These are phyloP conservation scores for Chlamydomonas sp. DNA, from an alignment of 139 green algal genomes.

Conservation along the genomic window DNA sequence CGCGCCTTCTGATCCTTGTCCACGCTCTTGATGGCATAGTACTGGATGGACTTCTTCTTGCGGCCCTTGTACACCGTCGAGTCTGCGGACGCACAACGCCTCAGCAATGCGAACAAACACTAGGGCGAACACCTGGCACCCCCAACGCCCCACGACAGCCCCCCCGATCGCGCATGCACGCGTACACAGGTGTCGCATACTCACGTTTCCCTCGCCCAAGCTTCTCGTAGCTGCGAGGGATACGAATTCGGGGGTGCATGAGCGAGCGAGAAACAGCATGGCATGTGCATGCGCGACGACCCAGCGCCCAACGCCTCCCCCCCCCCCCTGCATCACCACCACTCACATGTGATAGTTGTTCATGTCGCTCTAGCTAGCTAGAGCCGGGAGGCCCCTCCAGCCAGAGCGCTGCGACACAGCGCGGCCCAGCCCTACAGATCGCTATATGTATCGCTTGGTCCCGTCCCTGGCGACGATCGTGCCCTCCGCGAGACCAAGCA, in stretches of 20 bases:
- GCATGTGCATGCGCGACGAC: background rate
- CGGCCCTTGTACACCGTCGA: slow-evolving; percentile 89
- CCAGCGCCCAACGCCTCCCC: background rate
- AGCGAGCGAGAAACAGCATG: background rate
- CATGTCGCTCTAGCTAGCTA: background rate
- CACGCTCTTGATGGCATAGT: slow-evolving; percentile 91
- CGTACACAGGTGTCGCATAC: too few relatives aligned
- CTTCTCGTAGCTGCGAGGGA: slow-evolving; percentile 10
- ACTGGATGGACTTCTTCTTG: slow-evolving; percentile 88
- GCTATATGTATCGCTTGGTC: too few relatives aligned
- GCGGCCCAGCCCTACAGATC: too few relatives aligned
- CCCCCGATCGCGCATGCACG: background rate
- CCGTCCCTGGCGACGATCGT: too few relatives aligned
- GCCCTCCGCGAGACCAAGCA: too few relatives aligned
- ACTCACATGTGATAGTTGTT: slow-evolving; percentile 19
- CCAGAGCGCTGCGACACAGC: too few relatives aligned
- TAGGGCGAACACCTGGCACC: background rate
- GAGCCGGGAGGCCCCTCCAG: too few relatives aligned
- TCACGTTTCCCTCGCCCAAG: slow-evolving; percentile 11
- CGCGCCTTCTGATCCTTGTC: slow-evolving; percentile 75
- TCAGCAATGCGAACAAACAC: background rate
- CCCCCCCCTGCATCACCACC: background rate
- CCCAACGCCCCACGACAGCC: background rate
- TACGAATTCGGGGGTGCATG: background rate
- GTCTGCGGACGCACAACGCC: slow-evolving; percentile 22